Evolutionary conservation across 371 early-diverging fungal genomes (phyloP).

Genomic region (Mucor indicus): DNA sequence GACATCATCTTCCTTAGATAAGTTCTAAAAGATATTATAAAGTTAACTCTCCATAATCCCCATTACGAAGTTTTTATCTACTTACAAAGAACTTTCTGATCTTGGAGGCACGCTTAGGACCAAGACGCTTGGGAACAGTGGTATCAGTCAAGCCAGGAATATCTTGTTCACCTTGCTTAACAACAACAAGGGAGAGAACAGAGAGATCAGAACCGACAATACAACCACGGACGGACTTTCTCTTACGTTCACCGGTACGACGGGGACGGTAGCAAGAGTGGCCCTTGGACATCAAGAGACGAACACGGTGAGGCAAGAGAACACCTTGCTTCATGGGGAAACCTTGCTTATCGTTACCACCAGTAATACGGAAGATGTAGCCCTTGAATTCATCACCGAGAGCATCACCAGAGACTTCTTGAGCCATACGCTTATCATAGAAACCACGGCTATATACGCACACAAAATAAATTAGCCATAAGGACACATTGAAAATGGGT

Average conservation of each 20-base stretch:
- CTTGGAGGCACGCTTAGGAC: conserved; percentile 98
- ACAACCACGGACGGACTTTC: conserved; percentile 99
- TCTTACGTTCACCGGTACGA: conserved; percentile 97
- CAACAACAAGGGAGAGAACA: conserved; percentile 92
- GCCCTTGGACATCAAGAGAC: conserved; percentile 94
- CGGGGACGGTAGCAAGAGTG: conserved; percentile 99
- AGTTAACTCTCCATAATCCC: not conserved
- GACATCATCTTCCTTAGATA: conserved; percentile 97
- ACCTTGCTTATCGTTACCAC: conserved; percentile 99
- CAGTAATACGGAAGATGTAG: conserved; percentile 98
- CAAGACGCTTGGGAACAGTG: conserved; percentile 91
- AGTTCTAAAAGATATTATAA: conserved; percentile 40
- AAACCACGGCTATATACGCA: conserved; percentile 84
- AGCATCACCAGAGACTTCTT: conserved; percentile 95
- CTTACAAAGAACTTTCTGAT: conserved; percentile 97
- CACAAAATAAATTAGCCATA: too few relatives aligned
- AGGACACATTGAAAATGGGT: too few relatives aligned
- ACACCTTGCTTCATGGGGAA: conserved; percentile 99
- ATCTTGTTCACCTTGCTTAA: conserved; percentile 95
- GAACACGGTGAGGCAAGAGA: conserved; percentile 91
- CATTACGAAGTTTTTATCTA: conserved; percentile 9
- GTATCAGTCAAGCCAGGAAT: conserved; percentile 98
- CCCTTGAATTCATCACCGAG: conserved; percentile 99
- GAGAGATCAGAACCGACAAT: conserved; percentile 96
- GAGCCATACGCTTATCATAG: conserved; percentile 97